Evolutionary conservation across 2,329 filamentous ascomycete species (phyloP), one percentile per base, ranked within the genome.

Genomic region (Ophiostoma himal-ulmi): DNA sequence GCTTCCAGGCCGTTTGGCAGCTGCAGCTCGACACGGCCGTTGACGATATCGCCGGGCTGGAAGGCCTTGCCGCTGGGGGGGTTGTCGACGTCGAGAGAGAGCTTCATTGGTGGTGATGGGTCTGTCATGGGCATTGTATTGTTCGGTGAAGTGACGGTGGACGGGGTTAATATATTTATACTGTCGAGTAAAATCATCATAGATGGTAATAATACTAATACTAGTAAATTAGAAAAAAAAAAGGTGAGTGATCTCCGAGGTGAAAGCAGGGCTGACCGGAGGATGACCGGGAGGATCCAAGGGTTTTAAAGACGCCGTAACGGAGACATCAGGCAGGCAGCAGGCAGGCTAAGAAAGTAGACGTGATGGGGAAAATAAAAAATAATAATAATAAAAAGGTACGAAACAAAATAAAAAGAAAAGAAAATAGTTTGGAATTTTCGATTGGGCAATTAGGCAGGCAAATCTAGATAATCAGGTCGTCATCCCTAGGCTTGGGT

Each of bases 81-180:
- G 10, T 60, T 41, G 11, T 62, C 20, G 17, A 70, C 11, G 11
- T n/a, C 30, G 26, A 68, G 37, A 22, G 30, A 14, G 52, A 70
- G 69, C 64, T 70, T 67, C 64, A 67, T 70, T 26, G 22, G 52
- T 20, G 41, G 37, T 65, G n/a, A 54, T 10, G 52, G 57, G 7
- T 65, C 62, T 39, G 62, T 22, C 62, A 65, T 65, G 62, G 54
- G 14, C 5, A 20, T 1, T 34, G 4, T 17, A 8, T 0, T 30
- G 3, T 22, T n/a, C n/a, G 20, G 34, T 37, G 34, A 22, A 17
- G 30, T 10, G 57, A 17, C 1, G 26, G 44, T 39, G 37, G 37
- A 13, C 11, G 22, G 22, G n/a, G 6, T 7, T 22, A 54, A 11
- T 1, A 57, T 22, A n/a, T 20, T 22, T 20, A n/a, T 57, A 30